Evolutionary conservation across 768 basidiomycete species (phyloP), one percentile per base, ranked within the genome.

Genomic region (Strobilomyces confusus): DNA sequence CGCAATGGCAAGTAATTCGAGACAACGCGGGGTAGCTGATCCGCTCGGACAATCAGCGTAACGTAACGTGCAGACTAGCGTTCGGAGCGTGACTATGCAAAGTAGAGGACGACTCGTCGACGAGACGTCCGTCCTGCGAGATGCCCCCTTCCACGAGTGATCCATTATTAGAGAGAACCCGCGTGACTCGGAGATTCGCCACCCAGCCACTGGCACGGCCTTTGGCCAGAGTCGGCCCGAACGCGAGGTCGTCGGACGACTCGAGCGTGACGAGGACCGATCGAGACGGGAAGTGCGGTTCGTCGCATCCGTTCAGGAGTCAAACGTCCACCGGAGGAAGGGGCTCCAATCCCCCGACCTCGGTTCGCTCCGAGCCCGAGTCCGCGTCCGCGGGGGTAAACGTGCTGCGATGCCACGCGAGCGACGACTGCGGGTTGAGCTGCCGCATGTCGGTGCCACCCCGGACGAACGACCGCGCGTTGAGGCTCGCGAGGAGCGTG

Each of bases 401-500:
- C 1, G 37, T 29, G 9, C 14, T 30, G n/a, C 9, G 37, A 8
- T 22, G 49, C 62, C 62, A 64, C 0, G 40, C 41, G 43, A 65
- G 40, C 46, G 56, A 32, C 17, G 55, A 40, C 0, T 36, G 5
- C 13, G 12, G 13, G 11, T 52, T 32, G 7, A 37, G 34, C 33
- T 50, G 32, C 23, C 22, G 45, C 7, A 7, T 33, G 1, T 51
- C 58, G 3, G 19, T 30, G 26, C 45, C 38, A 17, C 51, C 52
- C 5, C 63, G 58, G 11, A 36, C 20, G 38, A 56, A 64, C 25
- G 55, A 33, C 34, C 68, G 65, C 0, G 62, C 57, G 23, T 72
- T 69, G 48, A 71, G 60, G 53, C 59, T 73, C 38, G 63, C 66
- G 32, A 73, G 63, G 8, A 72, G 46, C 29, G 71, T 69, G 56